Conservation (phyloP, 2,329 filamentous ascomycete species). For the Alternaria gaisen region DNA sequence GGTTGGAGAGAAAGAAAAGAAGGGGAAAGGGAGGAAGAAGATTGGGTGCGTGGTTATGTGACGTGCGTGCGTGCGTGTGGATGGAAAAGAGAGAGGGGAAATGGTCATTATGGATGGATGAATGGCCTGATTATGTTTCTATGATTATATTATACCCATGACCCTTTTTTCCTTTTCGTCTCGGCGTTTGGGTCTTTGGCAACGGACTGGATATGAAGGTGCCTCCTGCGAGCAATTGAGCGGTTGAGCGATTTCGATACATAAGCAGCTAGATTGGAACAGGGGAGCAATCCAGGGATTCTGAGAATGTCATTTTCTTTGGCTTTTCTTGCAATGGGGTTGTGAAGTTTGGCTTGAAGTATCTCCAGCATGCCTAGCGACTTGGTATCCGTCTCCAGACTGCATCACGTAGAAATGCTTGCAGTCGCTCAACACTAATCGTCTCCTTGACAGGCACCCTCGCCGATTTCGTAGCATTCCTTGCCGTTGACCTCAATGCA, state of each 20-base stretch:
- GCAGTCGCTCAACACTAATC: not conserved
- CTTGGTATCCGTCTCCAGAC: not conserved
- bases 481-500: not conserved
- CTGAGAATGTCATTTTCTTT: not conserved
- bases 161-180: not conserved
- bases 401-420: not conserved
- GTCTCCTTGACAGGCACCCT: not conserved
- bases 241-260: not conserved
- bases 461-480: not conserved
- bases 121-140: not conserved
- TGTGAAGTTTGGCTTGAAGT: not conserved
- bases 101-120: not conserved
- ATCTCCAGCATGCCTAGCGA: not conserved
- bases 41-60: conserved; percentile 32
- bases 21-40: conserved; percentile 24
- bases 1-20: conserved; percentile 8
- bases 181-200: not conserved
- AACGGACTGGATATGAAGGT: not conserved
- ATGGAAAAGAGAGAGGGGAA: not conserved
- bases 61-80: not conserved
- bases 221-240: not conserved
- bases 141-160: conserved; percentile 6
- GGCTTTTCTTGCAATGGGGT: not conserved
- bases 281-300: not conserved
- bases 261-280: not conserved